Conservation (phyloP, 805 yeast genomes). For the Candida incommunis region DNA sequence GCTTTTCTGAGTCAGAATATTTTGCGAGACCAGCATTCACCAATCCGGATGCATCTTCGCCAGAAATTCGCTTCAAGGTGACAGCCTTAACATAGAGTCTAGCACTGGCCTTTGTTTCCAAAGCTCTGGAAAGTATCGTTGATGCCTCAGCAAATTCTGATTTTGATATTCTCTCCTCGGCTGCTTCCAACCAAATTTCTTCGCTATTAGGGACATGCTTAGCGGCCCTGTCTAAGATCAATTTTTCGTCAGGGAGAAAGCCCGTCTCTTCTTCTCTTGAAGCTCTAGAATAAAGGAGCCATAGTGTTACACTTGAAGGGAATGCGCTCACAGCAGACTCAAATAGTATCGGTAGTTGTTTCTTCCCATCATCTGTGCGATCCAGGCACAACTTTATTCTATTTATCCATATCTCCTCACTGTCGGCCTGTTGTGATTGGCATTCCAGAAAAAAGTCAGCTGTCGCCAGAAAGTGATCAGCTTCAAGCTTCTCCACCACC, state of each 20-base stretch:
- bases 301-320: conserved; percentile 36
- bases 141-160: conserved; percentile 25
- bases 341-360: conserved; percentile 20
- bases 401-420: neutral
- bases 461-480: neutral
- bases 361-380: neutral
- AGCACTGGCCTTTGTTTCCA: neutral
- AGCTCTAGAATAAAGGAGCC: conserved; percentile 66
- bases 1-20: conserved; percentile 37
- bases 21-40: conserved; percentile 32
- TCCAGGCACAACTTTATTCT: neutral
- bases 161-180: conserved; percentile 43
- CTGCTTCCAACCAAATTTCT: conserved; percentile 57
- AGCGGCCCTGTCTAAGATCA: conserved; percentile 36
- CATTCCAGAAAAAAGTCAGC: neutral
- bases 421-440: neutral
- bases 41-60: conserved; percentile 26
- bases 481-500: neutral
- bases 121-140: conserved; percentile 1
- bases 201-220: conserved; percentile 31
- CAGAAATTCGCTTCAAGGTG: too few relatives aligned
- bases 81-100: neutral
- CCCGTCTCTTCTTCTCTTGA: conserved; percentile 34
- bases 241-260: conserved; percentile 38
- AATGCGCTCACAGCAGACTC: conserved; percentile 38